Evolutionary conservation across 2,329 filamentous ascomycete genomes (phyloP).

Genomic region (Aspergillus sp.): DNA sequence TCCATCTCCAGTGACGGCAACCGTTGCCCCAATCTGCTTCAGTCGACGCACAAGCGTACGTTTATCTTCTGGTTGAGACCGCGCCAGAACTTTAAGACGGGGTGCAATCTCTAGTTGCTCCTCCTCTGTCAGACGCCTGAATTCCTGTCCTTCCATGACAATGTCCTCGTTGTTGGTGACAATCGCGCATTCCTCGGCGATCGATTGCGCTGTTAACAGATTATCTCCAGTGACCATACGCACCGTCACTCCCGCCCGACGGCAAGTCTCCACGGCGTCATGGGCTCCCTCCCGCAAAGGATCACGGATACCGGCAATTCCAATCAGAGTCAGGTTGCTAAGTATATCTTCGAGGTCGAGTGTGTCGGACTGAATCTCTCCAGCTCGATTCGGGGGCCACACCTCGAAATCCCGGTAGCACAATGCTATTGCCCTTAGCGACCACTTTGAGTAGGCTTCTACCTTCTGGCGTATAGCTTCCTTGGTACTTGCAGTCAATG

Average conservation of each 20-base stretch:
- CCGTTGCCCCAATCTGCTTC: conserved; percentile 55
- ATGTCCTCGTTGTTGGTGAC: conserved; percentile 49
- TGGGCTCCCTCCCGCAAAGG: conserved; percentile 63
- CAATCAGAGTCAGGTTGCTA: conserved; percentile 65
- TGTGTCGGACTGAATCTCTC: conserved; percentile 31
- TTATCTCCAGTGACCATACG: conserved; percentile 71
- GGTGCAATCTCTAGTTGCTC: conserved; percentile 56
- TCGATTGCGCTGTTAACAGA: conserved; percentile 65
- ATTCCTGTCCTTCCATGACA: conserved; percentile 63
- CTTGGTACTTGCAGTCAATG: conserved; percentile 23
- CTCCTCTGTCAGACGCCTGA: conserved; percentile 55
- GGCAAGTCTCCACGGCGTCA: conserved; percentile 62
- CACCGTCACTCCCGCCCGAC: conserved; percentile 63
- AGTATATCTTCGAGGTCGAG: conserved; percentile 58
- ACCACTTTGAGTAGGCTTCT: conserved; percentile 64
- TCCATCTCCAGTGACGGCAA: conserved; percentile 62
- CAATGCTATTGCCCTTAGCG: conserved; percentile 48
- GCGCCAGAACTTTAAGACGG: conserved; percentile 58
- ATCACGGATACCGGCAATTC: conserved; percentile 66
- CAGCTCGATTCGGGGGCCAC: conserved; percentile 51
- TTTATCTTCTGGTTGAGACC: conserved; percentile 63
- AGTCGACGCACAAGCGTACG: conserved; percentile 57
- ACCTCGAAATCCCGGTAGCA: conserved; percentile 33
- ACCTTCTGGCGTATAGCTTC: conserved; percentile 35
- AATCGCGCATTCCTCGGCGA: conserved; percentile 68